Base-by-base conservation (phyloP, 208 protist species). In the Crithidia expoeki region DNA sequence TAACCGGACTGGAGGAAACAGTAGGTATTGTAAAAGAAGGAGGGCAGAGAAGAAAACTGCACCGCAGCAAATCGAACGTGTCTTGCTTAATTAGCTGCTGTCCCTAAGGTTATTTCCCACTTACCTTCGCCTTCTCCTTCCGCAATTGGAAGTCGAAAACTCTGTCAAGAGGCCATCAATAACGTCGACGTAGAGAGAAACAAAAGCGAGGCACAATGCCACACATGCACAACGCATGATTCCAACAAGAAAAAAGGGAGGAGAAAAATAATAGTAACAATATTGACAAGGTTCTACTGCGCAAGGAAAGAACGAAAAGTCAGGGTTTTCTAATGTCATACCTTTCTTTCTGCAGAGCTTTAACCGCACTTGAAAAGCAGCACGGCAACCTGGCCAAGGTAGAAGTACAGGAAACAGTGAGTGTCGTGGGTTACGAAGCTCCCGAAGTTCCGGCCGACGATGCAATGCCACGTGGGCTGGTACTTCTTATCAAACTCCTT, bases 371-470 rank as follows among this genome's bases (percentile, higher is more conserved):
- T 94, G 74, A 99, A 99, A 53, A 99, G 91, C 55, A 99, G 94
- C 82, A 99, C 96, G 55, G 98, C 98, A 17, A 99, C 94, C 85
- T 99, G 97, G 40, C 98, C 98, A 69, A 99, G 84, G 83, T 99
- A 99, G 90, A 99, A 99, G 89, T 99, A 99, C 71, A 99, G 98
- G 81, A 99, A 99, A 66, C 88, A 88, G 73, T 96, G 90, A 7
- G 98, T 99, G 85, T 99, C 99, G 85, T 99, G 99, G 10, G 99
- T 99, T 38, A 99, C 98, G 85, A 99, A 99, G 68, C 98, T 99
- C 71, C 99, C 99, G 86, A 99, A 99, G 92, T 99, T 99, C 68
- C 98, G 94, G 61, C 99, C 99, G 23, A 99, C 99, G 78, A 99
- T 99, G 91, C 98, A 99, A 86, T 99, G 99, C 98, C 98, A 99